phyloP scores from a whole-genome alignment of 768 basidiomycete genomes.

The Suillus americanus region DNA sequence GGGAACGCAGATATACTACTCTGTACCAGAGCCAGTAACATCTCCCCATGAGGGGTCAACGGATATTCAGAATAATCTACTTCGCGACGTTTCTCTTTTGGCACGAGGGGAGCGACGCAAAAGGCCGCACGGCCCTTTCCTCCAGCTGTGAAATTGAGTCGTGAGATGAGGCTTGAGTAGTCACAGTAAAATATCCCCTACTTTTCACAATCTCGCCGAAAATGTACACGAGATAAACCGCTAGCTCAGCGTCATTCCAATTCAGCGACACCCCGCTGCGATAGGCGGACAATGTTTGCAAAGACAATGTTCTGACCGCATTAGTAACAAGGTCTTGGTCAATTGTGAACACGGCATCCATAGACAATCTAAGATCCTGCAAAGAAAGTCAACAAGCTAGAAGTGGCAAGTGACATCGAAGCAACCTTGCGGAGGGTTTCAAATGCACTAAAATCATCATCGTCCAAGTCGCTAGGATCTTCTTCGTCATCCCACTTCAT shows the following conservation, averaged over 20 bases:
- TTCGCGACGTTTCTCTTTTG: constrained; percentile 65
- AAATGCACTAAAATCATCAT: constrained; percentile 83
- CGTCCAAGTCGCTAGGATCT: constrained; percentile 80
- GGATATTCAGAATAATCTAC: constrained; percentile 79
- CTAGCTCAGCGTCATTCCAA: constrained; percentile 94
- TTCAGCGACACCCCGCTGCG: constrained; percentile 58
- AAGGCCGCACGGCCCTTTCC: constrained; percentile 86
- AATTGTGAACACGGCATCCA: constrained; percentile 84
- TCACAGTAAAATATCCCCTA: constrained; percentile 33
- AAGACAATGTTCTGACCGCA: constrained; percentile 69
- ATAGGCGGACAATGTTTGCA: constrained; percentile 73
- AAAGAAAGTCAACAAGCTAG: constrained; percentile 15
- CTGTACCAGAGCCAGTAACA: constrained; percentile 80
- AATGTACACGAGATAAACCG: constrained; percentile 89
- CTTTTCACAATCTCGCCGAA: constrained; percentile 94
- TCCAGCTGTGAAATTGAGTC: constrained; percentile 44
- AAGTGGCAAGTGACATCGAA: constrained; percentile 1
- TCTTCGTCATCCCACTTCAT: constrained; percentile 88
- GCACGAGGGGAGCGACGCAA: constrained; percentile 70
- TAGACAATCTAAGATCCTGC: constrained; percentile 81
- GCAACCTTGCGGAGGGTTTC: constrained; percentile 80
- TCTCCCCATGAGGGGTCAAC: constrained; percentile 86
- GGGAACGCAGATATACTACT: constrained; percentile 83
- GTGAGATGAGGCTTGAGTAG: constrained; percentile 5
- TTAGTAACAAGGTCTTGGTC: constrained; percentile 84